Evolutionary conservation across 2,329 filamentous ascomycete genomes (phyloP), one percentile per base, ranked within the genome.

Genomic region (Aspergillus tanneri): DNA sequence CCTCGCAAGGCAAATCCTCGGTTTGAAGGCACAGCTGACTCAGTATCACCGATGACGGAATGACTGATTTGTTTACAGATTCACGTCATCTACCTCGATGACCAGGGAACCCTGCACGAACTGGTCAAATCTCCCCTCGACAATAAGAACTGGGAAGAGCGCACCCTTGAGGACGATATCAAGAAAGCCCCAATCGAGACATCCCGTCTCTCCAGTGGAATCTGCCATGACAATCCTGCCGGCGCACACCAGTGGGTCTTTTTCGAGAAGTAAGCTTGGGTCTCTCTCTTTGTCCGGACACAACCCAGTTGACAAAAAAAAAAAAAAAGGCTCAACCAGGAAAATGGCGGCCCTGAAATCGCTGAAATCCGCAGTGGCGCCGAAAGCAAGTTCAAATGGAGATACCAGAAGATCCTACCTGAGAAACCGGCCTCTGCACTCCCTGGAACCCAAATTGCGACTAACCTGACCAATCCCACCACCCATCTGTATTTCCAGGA

Each of bases 401-500:
- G 16, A 4, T 37, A 25, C 14, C 32, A 45, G 11, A 21, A 11
- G 7, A 35, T 45, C 6, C 35, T 45, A 2, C 43, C 34, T 6
- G 43, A 45, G 34, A 45, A 18, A 6, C 14, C 30, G 0, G 27
- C 23, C 7, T 24, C 14, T 10, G 43, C 43, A 7, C 43, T 45
- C 12, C 43, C 43, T 2, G 43, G 43, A 6, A 45, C 43, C 18
- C 23, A 45, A 14, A 10, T 45, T n/a, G 43, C 43, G 4, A 21
- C 16, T 7, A 45, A 35, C 19, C 27, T 45, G n/a, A 35, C 36
- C 7, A 38, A 16, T 10, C 32, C 32, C 5, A 24, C 34, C 34
- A 45, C 28, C 14, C 32, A 30, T 10, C 24, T 45, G 3, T 45
- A 36, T 18, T 45, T 37, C 21, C 43, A 45, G 18, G 43, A 45